Base-by-base conservation (phyloP, 768 basidiomycete genomes). In the Lactarius akahatsu region DNA sequence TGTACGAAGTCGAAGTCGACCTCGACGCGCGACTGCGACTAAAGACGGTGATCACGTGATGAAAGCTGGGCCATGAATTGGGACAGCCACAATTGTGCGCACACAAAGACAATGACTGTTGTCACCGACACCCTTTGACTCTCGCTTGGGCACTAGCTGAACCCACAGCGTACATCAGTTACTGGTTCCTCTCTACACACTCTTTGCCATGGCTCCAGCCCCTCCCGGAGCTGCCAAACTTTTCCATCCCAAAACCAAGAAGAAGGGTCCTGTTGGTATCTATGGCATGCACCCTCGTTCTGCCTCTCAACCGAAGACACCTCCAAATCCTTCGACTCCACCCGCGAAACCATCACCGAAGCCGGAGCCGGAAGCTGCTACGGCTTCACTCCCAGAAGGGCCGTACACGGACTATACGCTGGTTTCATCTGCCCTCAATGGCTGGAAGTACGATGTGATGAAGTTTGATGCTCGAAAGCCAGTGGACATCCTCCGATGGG, bases 361-460 rank as follows among this genome's bases (percentile, higher is more conserved):
- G n/a, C 70, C 68, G 4, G 61, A 63, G 34, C 26, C 57, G 26
- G 61, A 66, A 36, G 16, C 55, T 20, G 23, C 30, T 26, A n/a
- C 36, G 4, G 32, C 59, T 15, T 61, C 67, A 66, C 82, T 88
- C 50, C 90, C 89, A 43, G 85, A 88, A 47, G 85, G 86, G 68
- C 81, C 86, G 0, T 93, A 79, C 78, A 82, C 85, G 69, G 92
- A 94, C 74, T 94, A 86, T 79, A 84, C 83, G 73, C 84, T 94
- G 72, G 83, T 92, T 76, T 91, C 91, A 8, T 89, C 89, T 34
- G 84, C 86, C 18, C 84, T 89, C 73, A 90, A 91, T 74, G 91
- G 89, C 32, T 94, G 92, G 91, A 92, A 90, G 74, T 92, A 93
- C 82, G 91, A 94, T 77, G 86, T 95, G 65, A 92, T 95, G 90